Base-by-base conservation (phyloP, 1,284 basidiomycete species). In the Moesziomyces parantarcticus region DNA sequence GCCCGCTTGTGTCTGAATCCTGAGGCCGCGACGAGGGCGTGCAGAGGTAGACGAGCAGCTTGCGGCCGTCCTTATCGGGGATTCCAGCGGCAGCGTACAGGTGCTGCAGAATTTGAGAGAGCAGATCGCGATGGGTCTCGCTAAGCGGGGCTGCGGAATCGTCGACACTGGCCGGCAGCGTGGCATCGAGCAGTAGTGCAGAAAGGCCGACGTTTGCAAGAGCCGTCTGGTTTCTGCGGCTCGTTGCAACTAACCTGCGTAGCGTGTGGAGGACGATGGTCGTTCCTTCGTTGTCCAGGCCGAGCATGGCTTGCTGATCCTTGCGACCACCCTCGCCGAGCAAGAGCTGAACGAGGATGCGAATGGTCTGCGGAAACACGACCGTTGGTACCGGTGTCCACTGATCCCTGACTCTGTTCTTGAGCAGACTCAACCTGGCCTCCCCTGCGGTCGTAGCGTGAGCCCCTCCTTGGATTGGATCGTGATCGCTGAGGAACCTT, bases 31-130 rank as follows among this genome's bases (percentile, higher is more conserved):
- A 20, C 14, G 48, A 11, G 2, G 32, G 16, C 22, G 50, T 40
- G 18, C 61, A 11, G 25, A 79, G 57, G 23, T 55, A 49, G 20
- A 45, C 9, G 26, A 77, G 51, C 1, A 79, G 39, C 41, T 47
- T 53, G 16, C 66, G 63, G 5, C 65, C 67, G 40, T 77, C 76
- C 22, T 68, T 56, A 22, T 69, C 59, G 1, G 60, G 65, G 10
- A 77, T 66, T 13, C 77, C 77, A 11, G 61, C 58, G 14, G 57
- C 54, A 21, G 53, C 53, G 18, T 70, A 70, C 8, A 70, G 45
- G 1, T 56, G 49, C 8, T 40, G 41, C 16, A 70, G 45, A 20
- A 64, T 57, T 9, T 36, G 26, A 14, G 52, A 42, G 14, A 68
- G 43, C 3, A 63, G 60, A 18, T 57, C 42, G 25, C 50, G 58